Conservation (phyloP, 805 yeast genomes). For the Danielia reshetovae region DNA sequence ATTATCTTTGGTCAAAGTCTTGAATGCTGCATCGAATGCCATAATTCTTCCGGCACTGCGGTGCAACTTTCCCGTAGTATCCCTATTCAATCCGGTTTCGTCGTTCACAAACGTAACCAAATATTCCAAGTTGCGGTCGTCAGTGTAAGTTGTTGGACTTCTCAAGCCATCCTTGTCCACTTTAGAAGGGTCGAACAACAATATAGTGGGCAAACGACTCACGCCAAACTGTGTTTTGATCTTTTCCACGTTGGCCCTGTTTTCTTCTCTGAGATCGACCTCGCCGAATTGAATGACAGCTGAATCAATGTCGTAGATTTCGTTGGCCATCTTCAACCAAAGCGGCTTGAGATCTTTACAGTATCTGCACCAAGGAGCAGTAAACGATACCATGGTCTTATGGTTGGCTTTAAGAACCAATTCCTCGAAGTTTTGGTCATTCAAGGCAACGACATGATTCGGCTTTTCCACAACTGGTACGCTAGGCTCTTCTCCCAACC, state of each 20-base stretch:
- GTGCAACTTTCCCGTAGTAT: slow-evolving; percentile 29
- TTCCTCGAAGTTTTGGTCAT: slow-evolving; percentile 35
- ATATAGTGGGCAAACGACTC: slow-evolving; percentile 50
- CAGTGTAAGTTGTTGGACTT: slow-evolving; percentile 25
- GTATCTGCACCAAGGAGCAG: slow-evolving; percentile 59
- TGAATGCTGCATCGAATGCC: slow-evolving; percentile 16
- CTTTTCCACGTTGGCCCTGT: slow-evolving; percentile 12
- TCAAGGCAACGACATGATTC: slow-evolving; percentile 8
- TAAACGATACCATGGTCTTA: slow-evolving; percentile 46
- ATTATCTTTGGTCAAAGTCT: slow-evolving; percentile 1
- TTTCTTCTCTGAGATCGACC: slow-evolving; percentile 22
- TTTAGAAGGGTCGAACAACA: slow-evolving; percentile 37
- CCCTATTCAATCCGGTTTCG: slow-evolving; percentile 24
- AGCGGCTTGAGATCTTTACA: slow-evolving; percentile 52
- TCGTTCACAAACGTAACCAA: slow-evolving; percentile 27
- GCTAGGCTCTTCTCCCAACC: slow-evolving; percentile 7
- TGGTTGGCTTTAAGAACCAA: slow-evolving; percentile 30
- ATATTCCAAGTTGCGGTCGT: slow-evolving; percentile 17
- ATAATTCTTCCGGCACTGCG: slow-evolving; percentile 29
- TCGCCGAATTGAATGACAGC: slow-evolving; percentile 33
- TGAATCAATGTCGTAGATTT: slow-evolving; percentile 39
- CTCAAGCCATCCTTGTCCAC: slow-evolving; percentile 20
- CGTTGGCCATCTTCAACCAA: slow-evolving; percentile 47
- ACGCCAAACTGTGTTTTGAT: slow-evolving; percentile 32
- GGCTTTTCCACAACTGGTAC: slow-evolving; percentile 2